These are phyloP conservation scores for Fusarium chuoi DNA, from an alignment of 2,329 filamentous ascomycete species.

Conservation along the genomic window DNA sequence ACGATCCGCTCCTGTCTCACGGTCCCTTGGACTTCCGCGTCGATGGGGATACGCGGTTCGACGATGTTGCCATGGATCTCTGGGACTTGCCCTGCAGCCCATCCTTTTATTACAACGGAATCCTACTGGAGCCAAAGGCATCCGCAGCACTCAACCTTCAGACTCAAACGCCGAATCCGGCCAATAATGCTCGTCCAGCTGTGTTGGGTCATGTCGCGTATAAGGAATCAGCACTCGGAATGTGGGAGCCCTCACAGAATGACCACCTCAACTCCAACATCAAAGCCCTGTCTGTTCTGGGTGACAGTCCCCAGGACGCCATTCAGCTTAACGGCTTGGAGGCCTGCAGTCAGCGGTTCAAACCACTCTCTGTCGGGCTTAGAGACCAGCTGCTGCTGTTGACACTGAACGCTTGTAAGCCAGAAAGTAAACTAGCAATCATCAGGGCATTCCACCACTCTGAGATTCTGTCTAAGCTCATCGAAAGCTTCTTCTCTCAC, in stretches of 20 bases:
- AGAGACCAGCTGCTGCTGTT: neutral
- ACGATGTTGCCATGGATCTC: neutral
- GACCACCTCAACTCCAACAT: neutral
- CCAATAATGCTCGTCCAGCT: neutral
- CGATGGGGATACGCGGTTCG: neutral
- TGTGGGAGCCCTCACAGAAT: neutral
- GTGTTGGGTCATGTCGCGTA: neutral
- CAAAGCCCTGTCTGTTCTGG: neutral
- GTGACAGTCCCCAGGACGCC: neutral
- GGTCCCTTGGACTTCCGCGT: neutral
- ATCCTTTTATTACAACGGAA: neutral
- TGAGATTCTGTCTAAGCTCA: neutral
- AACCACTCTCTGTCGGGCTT: neutral
- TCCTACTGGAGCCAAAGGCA: neutral
- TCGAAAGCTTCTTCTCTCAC: neutral
- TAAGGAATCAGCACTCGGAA: neutral
- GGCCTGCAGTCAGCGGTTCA: neutral
- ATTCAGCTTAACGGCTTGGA: neutral
- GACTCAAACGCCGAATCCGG: neutral
- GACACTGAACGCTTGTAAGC: neutral
- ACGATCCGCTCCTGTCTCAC: neutral
- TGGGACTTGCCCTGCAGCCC: neutral
- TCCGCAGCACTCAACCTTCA: fast-evolving
- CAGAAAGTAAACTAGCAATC: neutral
- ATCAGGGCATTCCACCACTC: neutral